Base-by-base conservation (phyloP, 2,329 filamentous ascomycete genomes). In the Alternaria angustiovoidea region DNA sequence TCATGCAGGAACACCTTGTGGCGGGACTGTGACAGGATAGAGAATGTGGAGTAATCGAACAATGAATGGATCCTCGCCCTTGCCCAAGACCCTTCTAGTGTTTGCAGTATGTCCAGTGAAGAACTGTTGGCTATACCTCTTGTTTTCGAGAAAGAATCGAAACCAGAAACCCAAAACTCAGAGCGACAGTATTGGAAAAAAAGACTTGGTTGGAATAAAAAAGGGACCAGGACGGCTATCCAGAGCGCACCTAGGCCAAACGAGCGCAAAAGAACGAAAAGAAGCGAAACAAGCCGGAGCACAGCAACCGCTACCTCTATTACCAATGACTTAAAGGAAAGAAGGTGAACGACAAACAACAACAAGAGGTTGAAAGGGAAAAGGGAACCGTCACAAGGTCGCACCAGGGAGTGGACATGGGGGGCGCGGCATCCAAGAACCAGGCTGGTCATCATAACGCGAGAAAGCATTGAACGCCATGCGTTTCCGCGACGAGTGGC, bases 281-380 rank as follows among this genome's bases (percentile, higher is more conserved):
- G 69, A 73, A 67, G 61, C 72, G 75, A 77, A 77, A 77, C 75
- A 67, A 66, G 65, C 64, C 67, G 69, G 69, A 75, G 64, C 64
- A 71, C 70, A 77, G 71, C 69, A 73, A 14, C 74, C 65, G 72
- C 70, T 78, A 65, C 72, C 75, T 48, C 46, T 72, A 76, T 76
- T 64, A 68, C 65, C 59, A 59, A 64, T 41, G 62, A 66, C 54
- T 73, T 70, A 68, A 68, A 62, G 59, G 60, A 70, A 67, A 61
- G 57, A 59, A 56, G 46, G 34, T 59, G 69, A 66, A 61, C 54
- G 61, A 57, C 46, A 70, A 62, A 58, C 59, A 70, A 68, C 58
- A 70, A 68, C 59, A 58, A 62, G 58, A 54, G 59, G 71, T 64
- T 68, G 66, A 64, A 67, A 63, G 63, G 5, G 32, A 49, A 12